Percentiles rank a stretch among this genome's conserved stretches.
These are phyloP conservation scores for Alternaria angustiovoidea DNA, from an alignment of 2,329 filamentous ascomycete genomes.

Conservation along the genomic window DNA sequence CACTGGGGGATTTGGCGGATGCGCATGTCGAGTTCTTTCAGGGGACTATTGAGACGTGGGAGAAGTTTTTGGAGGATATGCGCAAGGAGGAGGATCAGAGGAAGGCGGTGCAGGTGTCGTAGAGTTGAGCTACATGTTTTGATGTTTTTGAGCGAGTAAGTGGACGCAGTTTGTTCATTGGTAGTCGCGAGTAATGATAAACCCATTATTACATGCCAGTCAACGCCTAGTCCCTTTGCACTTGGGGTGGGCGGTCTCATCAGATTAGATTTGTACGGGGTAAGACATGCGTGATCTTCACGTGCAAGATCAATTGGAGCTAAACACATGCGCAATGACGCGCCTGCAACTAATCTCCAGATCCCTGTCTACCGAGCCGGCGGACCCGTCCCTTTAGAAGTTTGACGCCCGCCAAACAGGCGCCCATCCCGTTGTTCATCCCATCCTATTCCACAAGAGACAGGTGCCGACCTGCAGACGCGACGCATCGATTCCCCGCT, in stretches of 20 bases:
- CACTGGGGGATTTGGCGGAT: conserved; percentile 82
- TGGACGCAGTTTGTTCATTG: neutral
- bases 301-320: conserved; percentile 21
- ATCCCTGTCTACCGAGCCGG: conserved; percentile 25
- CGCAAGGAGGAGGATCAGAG: conserved; percentile 67
- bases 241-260: neutral
- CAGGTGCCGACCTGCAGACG: conserved; percentile 19
- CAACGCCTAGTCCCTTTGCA: neutral
- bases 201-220: neutral
- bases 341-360: neutral
- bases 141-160: neutral
- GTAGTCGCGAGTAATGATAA: conserved; percentile 5
- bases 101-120: conserved; percentile 32
- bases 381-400: conserved; percentile 26
- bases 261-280: neutral
- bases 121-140: conserved; percentile 7
- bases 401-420: conserved; percentile 18
- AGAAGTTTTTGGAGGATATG: conserved; percentile 88
- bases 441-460: conserved; percentile 24
- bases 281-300: conserved; percentile 9
- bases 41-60: conserved; percentile 82
- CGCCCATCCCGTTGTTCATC: conserved; percentile 17
- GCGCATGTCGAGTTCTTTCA: conserved; percentile 89
- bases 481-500: conserved; percentile 21
- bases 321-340: conserved; percentile 16